Evolutionary conservation across 768 basidiomycete genomes (phyloP).

Genomic region (Lactifluus rugatus): DNA sequence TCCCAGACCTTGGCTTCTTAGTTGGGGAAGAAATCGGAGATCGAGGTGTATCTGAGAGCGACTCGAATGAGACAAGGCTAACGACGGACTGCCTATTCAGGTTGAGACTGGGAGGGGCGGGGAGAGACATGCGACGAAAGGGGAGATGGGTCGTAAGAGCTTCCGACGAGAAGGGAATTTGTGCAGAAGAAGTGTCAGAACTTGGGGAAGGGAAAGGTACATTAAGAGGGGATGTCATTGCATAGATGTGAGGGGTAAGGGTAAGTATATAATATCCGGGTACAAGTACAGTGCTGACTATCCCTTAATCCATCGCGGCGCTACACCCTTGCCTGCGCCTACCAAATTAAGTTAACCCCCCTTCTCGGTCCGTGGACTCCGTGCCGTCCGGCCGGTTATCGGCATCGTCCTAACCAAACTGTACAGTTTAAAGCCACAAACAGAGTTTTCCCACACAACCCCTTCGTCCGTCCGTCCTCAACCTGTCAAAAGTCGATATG

Average conservation of each 20-base stretch:
- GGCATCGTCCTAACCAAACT: conserved; percentile 2
- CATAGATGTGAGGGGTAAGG: no score
- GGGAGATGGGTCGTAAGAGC: conserved; percentile 45
- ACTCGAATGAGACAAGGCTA: conserved; percentile 67
- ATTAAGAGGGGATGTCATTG: neutral
- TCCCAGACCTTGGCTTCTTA: conserved; percentile 25
- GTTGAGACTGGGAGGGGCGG: conserved; percentile 30
- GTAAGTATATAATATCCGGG: no score
- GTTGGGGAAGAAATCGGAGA: conserved; percentile 24
- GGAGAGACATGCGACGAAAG: conserved; percentile 38
- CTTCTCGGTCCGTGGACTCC: no score
- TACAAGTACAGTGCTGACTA: no score
- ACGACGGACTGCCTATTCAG: conserved; percentile 54
- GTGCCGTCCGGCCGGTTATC: no score
- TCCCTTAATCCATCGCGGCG: no score
- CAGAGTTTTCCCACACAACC: no score
- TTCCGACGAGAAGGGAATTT: conserved; percentile 21
- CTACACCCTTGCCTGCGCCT: no score
- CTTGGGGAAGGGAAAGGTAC: conserved; percentile 18
- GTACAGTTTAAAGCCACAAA: conserved; percentile 1
- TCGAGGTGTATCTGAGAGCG: conserved; percentile 41
- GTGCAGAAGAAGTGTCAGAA: neutral
- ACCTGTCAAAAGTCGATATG: conserved; percentile 5
- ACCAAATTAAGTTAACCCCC: no score
- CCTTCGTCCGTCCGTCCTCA: neutral